Percentiles rank a stretch among this genome's conserved stretches.
Conservation (phyloP, 2,329 filamentous ascomycete species). For the Microcyclospora tardicrescens region DNA sequence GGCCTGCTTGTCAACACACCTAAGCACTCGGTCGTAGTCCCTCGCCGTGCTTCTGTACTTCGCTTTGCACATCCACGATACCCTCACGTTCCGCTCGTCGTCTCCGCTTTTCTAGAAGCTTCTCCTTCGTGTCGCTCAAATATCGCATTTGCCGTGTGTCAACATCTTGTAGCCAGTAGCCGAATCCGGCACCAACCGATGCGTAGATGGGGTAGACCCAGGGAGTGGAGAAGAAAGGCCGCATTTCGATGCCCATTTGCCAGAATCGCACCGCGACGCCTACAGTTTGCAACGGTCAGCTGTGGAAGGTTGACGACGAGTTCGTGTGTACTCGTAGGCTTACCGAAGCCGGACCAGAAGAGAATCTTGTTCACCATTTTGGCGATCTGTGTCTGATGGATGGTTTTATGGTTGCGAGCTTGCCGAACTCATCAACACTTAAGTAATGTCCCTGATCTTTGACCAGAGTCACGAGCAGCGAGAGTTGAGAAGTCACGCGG, state of each 20-base stretch:
- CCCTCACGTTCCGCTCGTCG: constrained; percentile 56
- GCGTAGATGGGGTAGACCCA: constrained; percentile 89
- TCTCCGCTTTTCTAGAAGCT: constrained; percentile 78
- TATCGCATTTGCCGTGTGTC: constrained; percentile 69
- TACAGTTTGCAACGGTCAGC: constrained; percentile 26
- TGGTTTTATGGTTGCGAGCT: neutral
- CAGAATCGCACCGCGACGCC: constrained; percentile 85
- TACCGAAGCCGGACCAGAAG: constrained; percentile 90
- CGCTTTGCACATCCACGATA: constrained; percentile 12
- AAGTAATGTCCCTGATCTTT: neutral
- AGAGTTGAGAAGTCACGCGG: too few relatives aligned
- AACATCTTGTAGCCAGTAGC: constrained; percentile 91
- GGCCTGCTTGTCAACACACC: neutral
- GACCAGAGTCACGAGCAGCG: neutral
- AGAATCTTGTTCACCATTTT: constrained; percentile 47
- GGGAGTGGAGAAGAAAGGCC: constrained; percentile 74
- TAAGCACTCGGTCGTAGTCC: constrained; percentile 16
- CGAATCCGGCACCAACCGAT: constrained; percentile 75
- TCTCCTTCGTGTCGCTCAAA: constrained; percentile 64
- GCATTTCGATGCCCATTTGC: constrained; percentile 98
- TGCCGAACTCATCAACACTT: neutral
- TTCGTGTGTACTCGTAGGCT: constrained; percentile 6
- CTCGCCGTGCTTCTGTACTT: constrained; percentile 21
- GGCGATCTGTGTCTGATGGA: constrained; percentile 1
- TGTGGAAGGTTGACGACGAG: too few relatives aligned